These are phyloP conservation scores for Bidens hawaiensis DNA, from an alignment of 140 eudicot genomes.

Conservation along the genomic window DNA sequence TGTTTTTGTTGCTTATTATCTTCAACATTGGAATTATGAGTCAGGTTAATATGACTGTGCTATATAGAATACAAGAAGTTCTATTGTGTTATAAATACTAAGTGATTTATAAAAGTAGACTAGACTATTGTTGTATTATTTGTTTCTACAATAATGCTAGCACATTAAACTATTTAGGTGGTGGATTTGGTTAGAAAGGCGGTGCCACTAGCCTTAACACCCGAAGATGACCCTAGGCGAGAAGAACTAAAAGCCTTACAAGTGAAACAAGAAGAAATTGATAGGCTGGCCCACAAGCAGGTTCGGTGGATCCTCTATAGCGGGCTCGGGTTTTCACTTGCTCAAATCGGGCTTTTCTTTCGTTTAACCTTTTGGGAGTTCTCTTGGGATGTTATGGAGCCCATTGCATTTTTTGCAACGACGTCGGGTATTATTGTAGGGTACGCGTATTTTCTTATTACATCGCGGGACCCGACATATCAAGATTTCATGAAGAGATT, in stretches of 20 bases:
- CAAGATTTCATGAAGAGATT: slow-evolving; percentile 76
- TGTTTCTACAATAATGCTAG: neutral
- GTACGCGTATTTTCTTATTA: slow-evolving; percentile 78
- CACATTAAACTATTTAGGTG: slow-evolving; percentile 37
- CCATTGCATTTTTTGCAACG: slow-evolving; percentile 71
- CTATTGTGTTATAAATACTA: too few relatives aligned
- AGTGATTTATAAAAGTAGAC: too few relatives aligned
- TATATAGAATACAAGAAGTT: too few relatives aligned
- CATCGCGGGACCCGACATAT: slow-evolving; percentile 76
- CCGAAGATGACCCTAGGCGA: slow-evolving; percentile 62
- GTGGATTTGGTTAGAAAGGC: slow-evolving; percentile 74
- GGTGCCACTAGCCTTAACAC: slow-evolving; percentile 64
- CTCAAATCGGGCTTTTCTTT: slow-evolving; percentile 70
- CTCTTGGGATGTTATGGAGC: slow-evolving; percentile 99
- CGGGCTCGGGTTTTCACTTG: slow-evolving; percentile 58
- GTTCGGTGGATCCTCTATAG: slow-evolving; percentile 68
- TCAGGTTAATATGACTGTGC: neutral
- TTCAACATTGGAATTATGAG: neutral
- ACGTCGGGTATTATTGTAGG: slow-evolving; percentile 65
- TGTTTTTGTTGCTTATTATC: neutral
- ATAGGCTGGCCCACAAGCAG: slow-evolving; percentile 71
- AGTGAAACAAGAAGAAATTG: slow-evolving; percentile 68
- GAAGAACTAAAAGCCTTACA: slow-evolving; percentile 59
- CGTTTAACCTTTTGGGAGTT: slow-evolving; percentile 95
- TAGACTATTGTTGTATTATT: too few relatives aligned